Evolutionary conservation across 805 yeast genomes (phyloP).

Genomic region (Metschnikowia drakensbergensis): DNA sequence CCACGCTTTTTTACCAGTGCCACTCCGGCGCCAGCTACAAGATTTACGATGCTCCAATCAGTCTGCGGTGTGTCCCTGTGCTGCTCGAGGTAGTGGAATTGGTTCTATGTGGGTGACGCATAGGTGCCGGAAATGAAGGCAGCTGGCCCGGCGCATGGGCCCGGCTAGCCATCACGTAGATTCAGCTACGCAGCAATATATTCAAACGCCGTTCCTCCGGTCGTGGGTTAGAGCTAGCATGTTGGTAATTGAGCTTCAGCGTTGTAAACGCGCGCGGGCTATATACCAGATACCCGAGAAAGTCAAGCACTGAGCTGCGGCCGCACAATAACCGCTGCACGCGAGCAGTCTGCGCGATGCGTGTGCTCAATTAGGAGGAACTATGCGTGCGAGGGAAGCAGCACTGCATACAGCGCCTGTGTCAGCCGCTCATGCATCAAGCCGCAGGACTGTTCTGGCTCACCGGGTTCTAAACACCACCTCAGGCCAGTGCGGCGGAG

Average conservation of each 20-base stretch:
- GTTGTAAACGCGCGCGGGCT: not conserved
- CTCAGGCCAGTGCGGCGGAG: no score
- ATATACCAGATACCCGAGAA: not conserved
- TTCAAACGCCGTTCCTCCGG: no score
- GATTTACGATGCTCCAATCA: slow-evolving; percentile 33
- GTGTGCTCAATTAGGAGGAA: not conserved
- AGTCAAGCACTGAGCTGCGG: not conserved
- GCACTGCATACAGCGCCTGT: not conserved
- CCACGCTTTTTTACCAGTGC: slow-evolving; percentile 33
- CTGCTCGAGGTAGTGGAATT: slow-evolving; percentile 35
- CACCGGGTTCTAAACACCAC: no score
- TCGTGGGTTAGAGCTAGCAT: no score
- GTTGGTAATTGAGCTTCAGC: not conserved
- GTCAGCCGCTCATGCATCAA: no score
- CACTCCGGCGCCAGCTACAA: slow-evolving; percentile 39
- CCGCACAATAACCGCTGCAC: not conserved
- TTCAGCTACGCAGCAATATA: no score
- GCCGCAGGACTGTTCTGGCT: no score
- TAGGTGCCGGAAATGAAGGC: no score
- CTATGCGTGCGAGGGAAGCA: not conserved
- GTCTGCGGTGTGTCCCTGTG: slow-evolving; percentile 35
- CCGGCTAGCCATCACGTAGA: no score
- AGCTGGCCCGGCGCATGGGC: no score
- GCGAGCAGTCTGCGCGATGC: not conserved
- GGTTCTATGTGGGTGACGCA: slow-evolving; percentile 6